phyloP scores from a whole-genome alignment of 768 basidiomycete species.

The Trametes sanguinea region DNA sequence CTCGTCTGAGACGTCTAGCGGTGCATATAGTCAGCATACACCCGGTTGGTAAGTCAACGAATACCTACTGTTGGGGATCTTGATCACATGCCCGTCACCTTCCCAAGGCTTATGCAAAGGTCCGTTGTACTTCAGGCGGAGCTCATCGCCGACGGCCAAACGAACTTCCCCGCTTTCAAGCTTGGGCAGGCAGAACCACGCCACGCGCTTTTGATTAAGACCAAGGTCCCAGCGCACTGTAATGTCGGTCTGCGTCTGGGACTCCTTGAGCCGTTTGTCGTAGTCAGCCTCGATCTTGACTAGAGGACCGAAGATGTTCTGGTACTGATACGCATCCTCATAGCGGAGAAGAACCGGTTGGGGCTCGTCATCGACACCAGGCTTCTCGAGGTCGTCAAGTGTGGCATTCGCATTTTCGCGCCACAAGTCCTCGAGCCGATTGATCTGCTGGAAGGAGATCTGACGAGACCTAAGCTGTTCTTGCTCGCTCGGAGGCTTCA shows the following conservation, averaged over 20 bases:
- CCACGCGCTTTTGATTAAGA: slow-evolving; percentile 98
- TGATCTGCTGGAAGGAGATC: slow-evolving; percentile 96
- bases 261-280: slow-evolving; percentile 96
- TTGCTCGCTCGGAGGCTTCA: slow-evolving; percentile 94
- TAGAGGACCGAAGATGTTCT: slow-evolving; percentile 98
- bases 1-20: slow-evolving; percentile 92
- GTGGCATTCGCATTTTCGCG: slow-evolving; percentile 94
- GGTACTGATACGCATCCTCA: slow-evolving; percentile 99
- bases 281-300: slow-evolving; percentile 99
- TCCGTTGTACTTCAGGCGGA: slow-evolving; percentile 86
- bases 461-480: slow-evolving; percentile 96
- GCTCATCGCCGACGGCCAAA: slow-evolving; percentile 94
- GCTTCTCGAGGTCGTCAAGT: slow-evolving; percentile 95
- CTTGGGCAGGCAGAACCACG: slow-evolving; percentile 96
- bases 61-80: slow-evolving; percentile 94
- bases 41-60: neutral
- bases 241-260: slow-evolving; percentile 97
- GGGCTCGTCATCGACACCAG: slow-evolving; percentile 97
- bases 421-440: slow-evolving; percentile 97
- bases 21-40: neutral
- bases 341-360: slow-evolving; percentile 89
- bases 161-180: slow-evolving; percentile 97
- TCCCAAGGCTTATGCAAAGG: slow-evolving; percentile 95
- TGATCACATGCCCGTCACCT: slow-evolving; percentile 96
- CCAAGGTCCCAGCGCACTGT: slow-evolving; percentile 97